phyloP scores from a whole-genome alignment of 805 yeast genomes.

The Saccharomycopsis synnaedendra region DNA sequence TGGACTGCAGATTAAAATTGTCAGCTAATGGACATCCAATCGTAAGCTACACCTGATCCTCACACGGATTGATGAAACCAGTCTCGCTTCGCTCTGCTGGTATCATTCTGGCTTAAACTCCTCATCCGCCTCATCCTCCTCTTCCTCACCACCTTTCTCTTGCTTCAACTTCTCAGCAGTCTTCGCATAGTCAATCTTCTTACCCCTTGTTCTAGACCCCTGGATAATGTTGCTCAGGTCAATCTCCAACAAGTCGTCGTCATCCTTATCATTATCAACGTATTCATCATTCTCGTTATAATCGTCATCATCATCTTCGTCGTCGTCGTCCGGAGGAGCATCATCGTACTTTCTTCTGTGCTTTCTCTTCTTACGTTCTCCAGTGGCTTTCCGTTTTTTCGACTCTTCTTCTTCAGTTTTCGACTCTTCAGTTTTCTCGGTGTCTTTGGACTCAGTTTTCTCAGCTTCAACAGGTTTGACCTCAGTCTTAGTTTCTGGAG shows the following conservation, averaged over 20 bases:
- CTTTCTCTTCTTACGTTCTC: conserved; percentile 32
- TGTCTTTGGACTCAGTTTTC: not conserved
- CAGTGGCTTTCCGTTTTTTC: conserved; percentile 21
- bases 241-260: conserved; percentile 70
- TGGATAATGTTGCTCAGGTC: conserved; percentile 75
- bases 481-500: too few species aligned
- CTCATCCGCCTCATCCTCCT: conserved; percentile 35
- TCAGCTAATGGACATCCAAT: too few species aligned
- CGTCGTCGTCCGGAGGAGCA: conserved; percentile 42
- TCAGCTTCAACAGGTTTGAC: not conserved
- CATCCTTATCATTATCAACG: conserved; percentile 47
- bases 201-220: conserved; percentile 87
- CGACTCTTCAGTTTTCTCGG: not conserved
- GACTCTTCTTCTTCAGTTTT: conserved; percentile 6
- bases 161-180: conserved; percentile 61
- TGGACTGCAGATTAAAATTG: too few species aligned
- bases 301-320: conserved; percentile 36
- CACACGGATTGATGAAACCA: too few species aligned
- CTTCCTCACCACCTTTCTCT: conserved; percentile 29
- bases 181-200: conserved; percentile 72
- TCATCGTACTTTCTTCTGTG: conserved; percentile 53
- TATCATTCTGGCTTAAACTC: conserved; percentile 32
- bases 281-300: conserved; percentile 28
- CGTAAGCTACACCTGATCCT: too few species aligned
- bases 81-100: too few species aligned